Percentiles rank a stretch among this genome's conserved stretches.
phyloP scores from a whole-genome alignment of 805 yeast species.

The Allodekkera sacchari region DNA sequence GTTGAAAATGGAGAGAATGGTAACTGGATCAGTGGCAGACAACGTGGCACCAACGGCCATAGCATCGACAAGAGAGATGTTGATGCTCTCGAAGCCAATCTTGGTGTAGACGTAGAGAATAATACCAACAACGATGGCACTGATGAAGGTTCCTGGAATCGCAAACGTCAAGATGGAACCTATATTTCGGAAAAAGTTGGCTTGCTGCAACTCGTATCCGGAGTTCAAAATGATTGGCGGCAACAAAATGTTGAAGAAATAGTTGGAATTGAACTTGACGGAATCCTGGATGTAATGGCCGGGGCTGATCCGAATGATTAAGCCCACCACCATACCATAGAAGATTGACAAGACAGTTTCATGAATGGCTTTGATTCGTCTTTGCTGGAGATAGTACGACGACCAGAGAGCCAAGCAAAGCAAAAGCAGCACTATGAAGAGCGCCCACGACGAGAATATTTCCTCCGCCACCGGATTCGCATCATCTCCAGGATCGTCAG shows the following conservation, averaged over 20 bases:
- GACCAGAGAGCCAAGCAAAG: slow-evolving; percentile 91
- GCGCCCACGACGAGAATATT: slow-evolving; percentile 95
- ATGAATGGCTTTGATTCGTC: slow-evolving; percentile 90
- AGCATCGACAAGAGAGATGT: slow-evolving; percentile 93
- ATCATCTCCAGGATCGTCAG: slow-evolving; percentile 49
- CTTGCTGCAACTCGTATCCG: slow-evolving; percentile 94
- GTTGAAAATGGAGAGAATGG: slow-evolving; percentile 90
- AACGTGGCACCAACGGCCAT: slow-evolving; percentile 95
- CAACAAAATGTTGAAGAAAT: slow-evolving; percentile 84
- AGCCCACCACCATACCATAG: slow-evolving; percentile 94
- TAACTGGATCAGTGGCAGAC: slow-evolving; percentile 98
- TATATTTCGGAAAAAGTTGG: slow-evolving; percentile 86
- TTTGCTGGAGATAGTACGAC: slow-evolving; percentile 83
- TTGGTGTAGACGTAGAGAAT: slow-evolving; percentile 86
- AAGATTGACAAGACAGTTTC: slow-evolving; percentile 95
- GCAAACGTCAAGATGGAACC: slow-evolving; percentile 91
- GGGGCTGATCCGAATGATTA: slow-evolving; percentile 82
- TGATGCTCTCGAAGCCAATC: slow-evolving; percentile 80
- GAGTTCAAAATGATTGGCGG: slow-evolving; percentile 96
- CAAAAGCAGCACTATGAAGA: slow-evolving; percentile 74
- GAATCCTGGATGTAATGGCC: slow-evolving; percentile 97
- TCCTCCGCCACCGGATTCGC: slow-evolving; percentile 88
- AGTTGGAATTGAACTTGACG: slow-evolving; percentile 88
- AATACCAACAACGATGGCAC: slow-evolving; percentile 85
- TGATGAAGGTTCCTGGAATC: slow-evolving; percentile 91